Evolutionary conservation across 2,329 filamentous ascomycete species (phyloP).

Genomic region (Colletotrichum ledebouriae): DNA sequence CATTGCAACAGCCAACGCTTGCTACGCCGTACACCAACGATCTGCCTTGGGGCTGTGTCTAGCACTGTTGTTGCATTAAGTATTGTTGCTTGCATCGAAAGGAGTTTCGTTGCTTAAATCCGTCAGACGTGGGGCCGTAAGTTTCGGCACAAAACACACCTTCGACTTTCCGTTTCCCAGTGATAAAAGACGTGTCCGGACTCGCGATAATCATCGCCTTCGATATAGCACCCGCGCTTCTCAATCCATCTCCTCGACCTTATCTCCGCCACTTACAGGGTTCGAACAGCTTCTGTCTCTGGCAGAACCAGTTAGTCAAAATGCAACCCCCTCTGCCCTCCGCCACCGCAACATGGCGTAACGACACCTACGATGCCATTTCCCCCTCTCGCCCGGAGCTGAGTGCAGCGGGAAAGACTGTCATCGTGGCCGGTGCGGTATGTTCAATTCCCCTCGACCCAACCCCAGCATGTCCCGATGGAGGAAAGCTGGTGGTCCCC

Average conservation of each 20-base stretch:
- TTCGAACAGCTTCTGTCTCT: background rate
- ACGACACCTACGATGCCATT: conserved; percentile 55
- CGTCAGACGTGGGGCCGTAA: conserved; percentile 2
- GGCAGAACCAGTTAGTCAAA: background rate
- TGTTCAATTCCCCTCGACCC: conserved; percentile 49
- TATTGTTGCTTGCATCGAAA: background rate
- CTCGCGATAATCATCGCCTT: conserved; percentile 16
- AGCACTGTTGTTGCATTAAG: background rate
- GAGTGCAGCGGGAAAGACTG: conserved; percentile 60
- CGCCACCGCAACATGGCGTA: conserved; percentile 47
- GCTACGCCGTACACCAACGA: conserved; percentile 6
- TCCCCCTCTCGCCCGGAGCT: conserved; percentile 53
- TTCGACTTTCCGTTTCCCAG: background rate
- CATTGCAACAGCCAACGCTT: background rate
- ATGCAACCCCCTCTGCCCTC: conserved; percentile 43
- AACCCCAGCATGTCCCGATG: background rate
- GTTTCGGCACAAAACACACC: too few relatives aligned
- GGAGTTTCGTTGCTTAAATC: background rate
- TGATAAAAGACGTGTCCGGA: conserved; percentile 25
- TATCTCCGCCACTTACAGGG: conserved; percentile 13
- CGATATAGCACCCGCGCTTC: background rate
- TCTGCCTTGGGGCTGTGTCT: conserved; percentile 3
- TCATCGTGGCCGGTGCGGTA: conserved; percentile 75
- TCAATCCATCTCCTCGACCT: background rate
- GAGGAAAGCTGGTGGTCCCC: background rate